Evolutionary conservation across 345 rosid species (phyloP).

Genomic region (Erodium maritimum): DNA sequence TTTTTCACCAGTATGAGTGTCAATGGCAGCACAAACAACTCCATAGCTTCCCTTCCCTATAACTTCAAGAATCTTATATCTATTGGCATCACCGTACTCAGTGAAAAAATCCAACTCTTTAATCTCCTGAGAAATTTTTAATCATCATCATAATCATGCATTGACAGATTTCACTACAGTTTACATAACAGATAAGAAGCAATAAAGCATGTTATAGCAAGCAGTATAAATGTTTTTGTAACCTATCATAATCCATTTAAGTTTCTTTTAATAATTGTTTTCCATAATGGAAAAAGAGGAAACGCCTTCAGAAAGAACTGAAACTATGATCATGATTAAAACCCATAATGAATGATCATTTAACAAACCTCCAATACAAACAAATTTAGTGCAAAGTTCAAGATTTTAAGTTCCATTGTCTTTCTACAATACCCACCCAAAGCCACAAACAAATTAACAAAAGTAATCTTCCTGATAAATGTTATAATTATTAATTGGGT

Average conservation of each 20-base stretch:
- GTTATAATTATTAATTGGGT: too few species aligned
- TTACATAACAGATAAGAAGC: background rate
- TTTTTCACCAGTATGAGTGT: slow-evolving; percentile 85
- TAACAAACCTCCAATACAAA: too few species aligned
- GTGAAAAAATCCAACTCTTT: slow-evolving; percentile 85
- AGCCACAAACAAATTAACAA: too few species aligned
- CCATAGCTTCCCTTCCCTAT: slow-evolving; percentile 98
- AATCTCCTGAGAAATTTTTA: slow-evolving; percentile 39
- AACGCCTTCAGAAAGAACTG: too few species aligned
- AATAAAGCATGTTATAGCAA: background rate
- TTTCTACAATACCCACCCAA: background rate
- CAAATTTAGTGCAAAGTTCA: too few species aligned
- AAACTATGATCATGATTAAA: too few species aligned
- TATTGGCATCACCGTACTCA: slow-evolving; percentile 91
- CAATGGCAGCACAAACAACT: slow-evolving; percentile 93
- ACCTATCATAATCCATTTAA: too few species aligned
- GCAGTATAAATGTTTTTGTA: too few species aligned
- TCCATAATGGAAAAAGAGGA: background rate
- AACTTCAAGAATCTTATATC: slow-evolving; percentile 75
- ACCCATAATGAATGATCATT: too few species aligned
- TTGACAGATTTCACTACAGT: background rate
- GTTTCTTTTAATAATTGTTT: background rate
- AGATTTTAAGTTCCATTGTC: background rate
- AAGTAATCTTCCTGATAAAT: too few species aligned
- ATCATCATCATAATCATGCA: too few species aligned